Percentiles rank a stretch among this genome's conserved stretches.
Conservation (phyloP, 768 basidiomycete species). For the Lentinula boryana region DNA sequence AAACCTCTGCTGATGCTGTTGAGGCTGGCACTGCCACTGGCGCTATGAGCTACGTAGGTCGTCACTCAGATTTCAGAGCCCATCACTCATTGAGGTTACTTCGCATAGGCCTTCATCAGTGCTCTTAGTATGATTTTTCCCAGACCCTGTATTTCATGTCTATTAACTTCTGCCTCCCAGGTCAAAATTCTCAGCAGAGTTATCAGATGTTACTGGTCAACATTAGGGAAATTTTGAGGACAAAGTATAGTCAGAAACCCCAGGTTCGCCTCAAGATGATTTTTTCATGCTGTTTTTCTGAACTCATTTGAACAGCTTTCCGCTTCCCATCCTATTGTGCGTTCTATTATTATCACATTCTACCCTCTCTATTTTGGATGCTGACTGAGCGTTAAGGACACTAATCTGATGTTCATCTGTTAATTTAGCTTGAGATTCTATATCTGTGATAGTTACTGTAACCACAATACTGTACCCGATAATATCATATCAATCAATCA, state of each 20-base stretch:
- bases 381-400: constrained; percentile 18
- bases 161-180: constrained; percentile 17
- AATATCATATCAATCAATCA: too few species aligned
- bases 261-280: constrained; percentile 37
- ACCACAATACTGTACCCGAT: too few species aligned
- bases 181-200: constrained; percentile 40
- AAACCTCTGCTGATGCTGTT: constrained; percentile 75
- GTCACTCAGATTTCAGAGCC: not conserved
- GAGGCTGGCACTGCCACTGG: constrained; percentile 65
- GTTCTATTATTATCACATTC: not conserved
- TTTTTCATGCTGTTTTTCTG: not conserved
- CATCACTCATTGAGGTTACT: not conserved
- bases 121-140: constrained; percentile 38
- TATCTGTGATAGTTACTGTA: not conserved
- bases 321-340: constrained; percentile 31
- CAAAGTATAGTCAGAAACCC: constrained; percentile 53
- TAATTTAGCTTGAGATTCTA: not conserved
- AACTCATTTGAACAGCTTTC: constrained; percentile 21
- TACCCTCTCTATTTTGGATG: constrained; percentile 6
- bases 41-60: constrained; percentile 72
- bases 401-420: constrained; percentile 30
- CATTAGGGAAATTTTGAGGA: constrained; percentile 35
- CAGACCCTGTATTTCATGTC: not conserved
- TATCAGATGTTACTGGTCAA: constrained; percentile 43
- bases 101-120: constrained; percentile 48